Base-by-base conservation (phyloP, 1,284 basidiomycete genomes). In the Coniferiporia weirii region DNA sequence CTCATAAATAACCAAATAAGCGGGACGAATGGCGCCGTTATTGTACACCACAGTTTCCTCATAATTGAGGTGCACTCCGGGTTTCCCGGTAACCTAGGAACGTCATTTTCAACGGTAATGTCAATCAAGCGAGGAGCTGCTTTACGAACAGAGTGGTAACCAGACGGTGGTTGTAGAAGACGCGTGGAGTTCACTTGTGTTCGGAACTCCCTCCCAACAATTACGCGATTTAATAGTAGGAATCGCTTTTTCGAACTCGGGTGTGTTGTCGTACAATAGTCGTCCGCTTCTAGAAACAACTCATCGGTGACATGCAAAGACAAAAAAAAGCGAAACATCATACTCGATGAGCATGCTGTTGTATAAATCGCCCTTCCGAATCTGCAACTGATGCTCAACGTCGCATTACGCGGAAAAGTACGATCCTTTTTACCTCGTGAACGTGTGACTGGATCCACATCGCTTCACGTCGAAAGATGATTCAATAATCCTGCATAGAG, bases 361-460 rank as follows among this genome's bases (percentile, higher is more conserved):
- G 79, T 81, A 65, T 85, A 85, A 47, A 85, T 83, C 2, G 84
- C 84, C 13, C 71, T 74, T 27, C 83, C 84, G 65, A 85, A 85
- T 62, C 83, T 82, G 61, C 13, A 46, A n/a, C 7, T 20, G 32
- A 61, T 51, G 56, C 19, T 49, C 32, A 56, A 10, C 44, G 27
- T n/a, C 10, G 22, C 7, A 5, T 36, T 46, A 13, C 15, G 43
- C 34, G 53, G 60, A 43, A 20, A 15, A 10, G 48, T 49, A 22
- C 15, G 38, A 9, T 27, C 20, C 17, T 60, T n/a, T 64, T 51
- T 62, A 76, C 76, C 79, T 72, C 61, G 75, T 76, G 64, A 83
- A 84, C 47, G 78, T 77, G 62, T 85, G 74, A 65, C 80, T 79
- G 43, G 75, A 69, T 12, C 83, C 83, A 63, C 81, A 83, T 67